Evolutionary conservation across 2,329 filamentous ascomycete genomes (phyloP).

Genomic region (Ophiostoma triangulosporum): DNA sequence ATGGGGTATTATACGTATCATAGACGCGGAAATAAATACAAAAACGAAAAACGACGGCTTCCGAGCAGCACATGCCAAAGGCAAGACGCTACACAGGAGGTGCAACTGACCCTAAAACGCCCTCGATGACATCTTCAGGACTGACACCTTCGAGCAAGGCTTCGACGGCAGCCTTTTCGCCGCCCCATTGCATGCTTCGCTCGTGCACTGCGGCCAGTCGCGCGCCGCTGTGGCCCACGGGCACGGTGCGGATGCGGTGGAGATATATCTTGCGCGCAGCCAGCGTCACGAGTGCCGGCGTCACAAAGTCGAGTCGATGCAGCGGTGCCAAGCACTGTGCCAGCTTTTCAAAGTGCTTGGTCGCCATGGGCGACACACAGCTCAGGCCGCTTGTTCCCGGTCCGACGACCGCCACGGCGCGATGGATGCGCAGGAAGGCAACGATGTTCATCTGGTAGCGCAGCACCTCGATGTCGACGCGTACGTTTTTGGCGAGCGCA

Average conservation of each 20-base stretch:
- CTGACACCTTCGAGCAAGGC: conserved; percentile 49
- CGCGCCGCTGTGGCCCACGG: conserved; percentile 27
- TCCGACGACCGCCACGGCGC: conserved; percentile 49
- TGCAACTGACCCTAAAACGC: conserved; percentile 44
- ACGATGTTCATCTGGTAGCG: conserved; percentile 81
- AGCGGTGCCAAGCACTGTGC: conserved; percentile 64
- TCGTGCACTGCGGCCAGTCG: conserved; percentile 39
- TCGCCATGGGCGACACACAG: conserved; percentile 66
- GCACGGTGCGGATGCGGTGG: conserved; percentile 63
- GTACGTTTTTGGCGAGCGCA: conserved; percentile 42
- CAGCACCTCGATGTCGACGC: conserved; percentile 60
- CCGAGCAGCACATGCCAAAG: not conserved
- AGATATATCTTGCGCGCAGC: conserved; percentile 79
- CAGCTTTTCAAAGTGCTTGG: conserved; percentile 60
- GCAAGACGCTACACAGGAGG: conserved; percentile 25
- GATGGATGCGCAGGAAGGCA: conserved; percentile 75
- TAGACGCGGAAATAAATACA: not conserved
- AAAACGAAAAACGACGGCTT: not conserved
- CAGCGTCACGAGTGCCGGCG: conserved; percentile 69
- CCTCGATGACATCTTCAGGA: conserved; percentile 50
- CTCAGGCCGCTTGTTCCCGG: conserved; percentile 18
- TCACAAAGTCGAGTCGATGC: conserved; percentile 67
- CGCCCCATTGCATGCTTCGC: conserved; percentile 88
- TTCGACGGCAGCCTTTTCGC: conserved; percentile 55
- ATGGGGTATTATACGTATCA: not conserved